A percentile compares a stretch with the other conserved stretches of the same genome.
phyloP scores from a whole-genome alignment of 768 basidiomycete genomes.

The Kwoniella europaea region DNA sequence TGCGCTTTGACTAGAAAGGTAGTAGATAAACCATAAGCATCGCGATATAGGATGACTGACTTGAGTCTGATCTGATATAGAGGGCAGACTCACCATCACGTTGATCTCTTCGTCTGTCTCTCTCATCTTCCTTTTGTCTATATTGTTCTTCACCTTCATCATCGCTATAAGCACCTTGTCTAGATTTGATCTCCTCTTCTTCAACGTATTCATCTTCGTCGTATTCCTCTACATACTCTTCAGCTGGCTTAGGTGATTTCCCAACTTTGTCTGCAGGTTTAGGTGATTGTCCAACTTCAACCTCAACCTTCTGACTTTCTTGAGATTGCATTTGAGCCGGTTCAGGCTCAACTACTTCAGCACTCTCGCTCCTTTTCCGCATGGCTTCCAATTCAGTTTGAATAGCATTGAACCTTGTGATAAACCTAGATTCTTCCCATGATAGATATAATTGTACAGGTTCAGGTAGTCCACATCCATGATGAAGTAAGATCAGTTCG shows the following conservation, averaged over 20 bases:
- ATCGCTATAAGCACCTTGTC: slow-evolving; percentile 57
- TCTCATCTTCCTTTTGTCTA: slow-evolving; percentile 22
- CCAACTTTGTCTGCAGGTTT: neutral
- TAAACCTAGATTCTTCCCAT: slow-evolving; percentile 39
- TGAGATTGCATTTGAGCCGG: slow-evolving; percentile 80
- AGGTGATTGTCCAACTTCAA: slow-evolving; percentile 60
- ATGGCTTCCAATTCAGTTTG: slow-evolving; percentile 29
- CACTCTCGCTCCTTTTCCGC: slow-evolving; percentile 4
- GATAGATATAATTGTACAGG: slow-evolving; percentile 34
- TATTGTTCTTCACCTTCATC: slow-evolving; percentile 29
- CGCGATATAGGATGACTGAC: no score
- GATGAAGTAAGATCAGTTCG: slow-evolving; percentile 58
- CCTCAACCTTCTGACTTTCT: slow-evolving; percentile 82
- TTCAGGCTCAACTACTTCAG: slow-evolving; percentile 69
- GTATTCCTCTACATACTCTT: slow-evolving; percentile 73
- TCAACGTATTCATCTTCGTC: slow-evolving; percentile 80
- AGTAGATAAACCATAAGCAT: no score
- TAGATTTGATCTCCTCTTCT: slow-evolving; percentile 80
- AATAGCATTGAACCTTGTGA: slow-evolving; percentile 36
- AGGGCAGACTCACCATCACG: slow-evolving; percentile 14
- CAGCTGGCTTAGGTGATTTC: neutral
- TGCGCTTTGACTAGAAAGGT: slow-evolving; percentile 22
- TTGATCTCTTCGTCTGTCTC: slow-evolving; percentile 3
- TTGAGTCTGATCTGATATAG: no score
- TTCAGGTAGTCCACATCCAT: slow-evolving; percentile 32